Conservation (phyloP, 108 stramenopile genomes). For the Cyclotella cryptica region DNA sequence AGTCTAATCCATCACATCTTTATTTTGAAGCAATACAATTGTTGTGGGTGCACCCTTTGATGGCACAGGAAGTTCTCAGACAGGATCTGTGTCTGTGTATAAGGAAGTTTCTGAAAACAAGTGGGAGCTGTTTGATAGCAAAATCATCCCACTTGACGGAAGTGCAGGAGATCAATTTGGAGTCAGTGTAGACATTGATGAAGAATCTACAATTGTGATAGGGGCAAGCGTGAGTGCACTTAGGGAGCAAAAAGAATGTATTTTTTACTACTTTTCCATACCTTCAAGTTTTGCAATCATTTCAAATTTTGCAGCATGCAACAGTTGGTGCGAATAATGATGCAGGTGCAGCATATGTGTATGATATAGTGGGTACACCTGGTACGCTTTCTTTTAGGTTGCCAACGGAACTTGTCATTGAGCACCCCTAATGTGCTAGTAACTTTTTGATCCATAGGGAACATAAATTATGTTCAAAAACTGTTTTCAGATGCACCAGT, state of each 20-base stretch:
- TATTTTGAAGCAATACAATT: conserved; percentile 1
- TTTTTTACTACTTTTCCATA: too few species aligned
- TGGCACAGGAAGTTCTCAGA: background rate
- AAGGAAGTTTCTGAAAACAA: background rate
- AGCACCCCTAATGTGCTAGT: too few species aligned
- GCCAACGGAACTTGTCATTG: background rate
- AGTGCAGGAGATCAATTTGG: conserved; percentile 14
- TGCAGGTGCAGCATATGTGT: conserved; percentile 23
- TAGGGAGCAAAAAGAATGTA: too few species aligned
- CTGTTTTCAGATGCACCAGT: background rate
- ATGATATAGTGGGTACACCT: conserved; percentile 1
- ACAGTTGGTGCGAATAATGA: background rate
- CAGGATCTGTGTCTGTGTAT: conserved; percentile 25
- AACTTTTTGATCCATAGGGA: too few species aligned
- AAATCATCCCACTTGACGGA: conserved; percentile 4
- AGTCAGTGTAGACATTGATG: conserved; percentile 33
- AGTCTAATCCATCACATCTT: background rate
- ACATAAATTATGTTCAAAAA: too few species aligned
- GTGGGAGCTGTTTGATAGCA: conserved; percentile 1
- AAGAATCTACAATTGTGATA: conserved; percentile 3
- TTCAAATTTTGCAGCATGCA: too few species aligned
- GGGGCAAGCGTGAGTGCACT: conserved; percentile 9
- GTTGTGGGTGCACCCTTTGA: conserved; percentile 29
- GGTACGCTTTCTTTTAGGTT: too few species aligned
- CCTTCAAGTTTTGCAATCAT: too few species aligned